Evolutionary conservation across 768 basidiomycete species (phyloP), one percentile per base, ranked within the genome.

Genomic region (Dentipellis fragilis): DNA sequence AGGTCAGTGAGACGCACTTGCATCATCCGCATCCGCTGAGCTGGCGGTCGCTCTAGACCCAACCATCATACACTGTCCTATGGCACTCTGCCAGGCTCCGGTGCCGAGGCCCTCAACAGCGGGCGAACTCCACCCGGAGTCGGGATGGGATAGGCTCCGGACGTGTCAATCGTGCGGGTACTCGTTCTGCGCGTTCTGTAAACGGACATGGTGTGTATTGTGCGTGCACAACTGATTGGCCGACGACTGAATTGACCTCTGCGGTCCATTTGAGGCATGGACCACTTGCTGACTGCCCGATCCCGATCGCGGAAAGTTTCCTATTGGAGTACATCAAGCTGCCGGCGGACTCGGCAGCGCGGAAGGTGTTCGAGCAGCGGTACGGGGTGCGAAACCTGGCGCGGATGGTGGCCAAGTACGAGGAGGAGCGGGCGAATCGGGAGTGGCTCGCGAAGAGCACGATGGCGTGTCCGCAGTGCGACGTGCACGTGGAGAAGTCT

Each of bases 201-300:
- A 77, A 59, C 78, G 83, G 46, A 86, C 87, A 50, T 95, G 93
- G 89, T 87, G 63, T 59, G 75, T 63, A 29, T 29, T 29, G 29
- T 29, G 29, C 6, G 29, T 29, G 29, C 29, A 29, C 29, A 29
- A 19, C 36, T n/a, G 11, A 17, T 23, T 21, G n/a, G 16, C 22
- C 16, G 22, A n/a, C 29, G 19, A 39, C 48, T 45, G 52, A 39
- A 36, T 19, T 58, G 1, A 55, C 56, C 50, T n/a, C 46, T 19
- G 10, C n/a, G n/a, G n/a, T n/a, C n/a, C n/a, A n/a, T n/a, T n/a
- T 17, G 57, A 89, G 88, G 92, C 93, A 95, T 66, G 93, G 93
- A 1, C 82, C 88, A 1, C 77, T 86, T 51, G 77, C 81, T 5
- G 70, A 76, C 10, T 95, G 93, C 59, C 79, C 81, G 0, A 78